These are phyloP conservation scores for Styphnolobium japonicum DNA, from an alignment of 306 rosid species.

Conservation along the genomic window DNA sequence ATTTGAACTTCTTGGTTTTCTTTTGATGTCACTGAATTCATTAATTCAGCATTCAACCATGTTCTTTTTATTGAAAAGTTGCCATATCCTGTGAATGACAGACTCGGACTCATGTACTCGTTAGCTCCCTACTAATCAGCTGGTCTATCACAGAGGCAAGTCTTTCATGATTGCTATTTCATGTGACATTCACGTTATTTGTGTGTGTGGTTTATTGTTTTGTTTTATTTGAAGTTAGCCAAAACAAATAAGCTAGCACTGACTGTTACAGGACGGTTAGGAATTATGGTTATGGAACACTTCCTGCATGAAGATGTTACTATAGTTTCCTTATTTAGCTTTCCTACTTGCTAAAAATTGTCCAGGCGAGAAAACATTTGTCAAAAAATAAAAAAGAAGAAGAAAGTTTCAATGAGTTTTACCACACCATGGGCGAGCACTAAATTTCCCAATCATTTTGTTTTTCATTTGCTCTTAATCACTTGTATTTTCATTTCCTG, in stretches of 20 bases:
- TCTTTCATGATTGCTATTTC: conserved; percentile 8
- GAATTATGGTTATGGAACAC: not conserved
- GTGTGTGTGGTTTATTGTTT: not conserved
- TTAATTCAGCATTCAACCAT: not conserved
- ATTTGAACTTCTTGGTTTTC: not conserved
- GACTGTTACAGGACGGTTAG: not conserved
- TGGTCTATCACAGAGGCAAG: conserved; percentile 91
- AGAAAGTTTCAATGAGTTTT: not conserved
- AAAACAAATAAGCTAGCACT: not conserved
- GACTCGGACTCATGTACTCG: conserved; percentile 58
- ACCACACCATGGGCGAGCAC: not conserved
- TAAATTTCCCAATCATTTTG: not conserved
- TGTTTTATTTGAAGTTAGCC: conserved; percentile 4
- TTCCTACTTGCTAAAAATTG: not conserved
- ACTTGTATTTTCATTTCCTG: not conserved
- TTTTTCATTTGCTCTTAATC: not conserved
- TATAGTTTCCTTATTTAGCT: not conserved
- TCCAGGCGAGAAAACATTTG: not conserved
- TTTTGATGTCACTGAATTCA: not conserved
- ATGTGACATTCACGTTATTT: not conserved
- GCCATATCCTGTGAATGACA: conserved; percentile 34
- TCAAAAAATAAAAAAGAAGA: not conserved
- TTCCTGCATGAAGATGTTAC: not conserved
- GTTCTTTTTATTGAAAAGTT: not conserved
- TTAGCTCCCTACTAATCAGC: conserved; percentile 68